These are phyloP conservation scores for Zygotorulaspora danielsina DNA, from an alignment of 805 yeast species.

Conservation along the genomic window DNA sequence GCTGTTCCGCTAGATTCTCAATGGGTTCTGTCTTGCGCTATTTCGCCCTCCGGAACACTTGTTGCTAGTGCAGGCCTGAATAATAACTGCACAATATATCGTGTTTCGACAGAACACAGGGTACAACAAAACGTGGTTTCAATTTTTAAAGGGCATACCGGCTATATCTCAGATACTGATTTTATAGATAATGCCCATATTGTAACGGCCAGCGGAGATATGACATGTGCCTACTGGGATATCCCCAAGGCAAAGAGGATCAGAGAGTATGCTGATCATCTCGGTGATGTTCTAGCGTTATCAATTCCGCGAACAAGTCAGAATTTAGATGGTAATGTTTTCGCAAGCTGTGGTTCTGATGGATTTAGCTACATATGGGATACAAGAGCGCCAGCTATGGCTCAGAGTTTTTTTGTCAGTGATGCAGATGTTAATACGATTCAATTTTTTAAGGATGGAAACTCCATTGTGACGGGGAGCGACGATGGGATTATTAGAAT, in stretches of 20 bases:
- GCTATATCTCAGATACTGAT: slow-evolving; percentile 71
- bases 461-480: slow-evolving; percentile 67
- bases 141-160: slow-evolving; percentile 73
- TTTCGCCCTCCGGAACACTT: slow-evolving; percentile 58
- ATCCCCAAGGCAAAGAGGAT: slow-evolving; percentile 51
- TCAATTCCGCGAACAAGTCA: slow-evolving; percentile 29
- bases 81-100: slow-evolving; percentile 70
- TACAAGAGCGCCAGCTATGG: slow-evolving; percentile 45
- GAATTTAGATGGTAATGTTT: slow-evolving; percentile 31
- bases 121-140: slow-evolving; percentile 44
- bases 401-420: slow-evolving; percentile 51
- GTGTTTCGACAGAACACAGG: slow-evolving; percentile 36
- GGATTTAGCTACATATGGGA: slow-evolving; percentile 69
- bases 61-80: slow-evolving; percentile 83
- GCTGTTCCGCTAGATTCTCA: slow-evolving; percentile 70
- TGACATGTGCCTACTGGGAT: slow-evolving; percentile 80
- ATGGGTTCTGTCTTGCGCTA: slow-evolving; percentile 75
- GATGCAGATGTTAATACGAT: slow-evolving; percentile 61
- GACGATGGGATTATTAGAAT: slow-evolving; percentile 72
- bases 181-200: slow-evolving; percentile 56
- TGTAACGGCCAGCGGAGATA: slow-evolving; percentile 76
- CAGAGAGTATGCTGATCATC: slow-evolving; percentile 57
- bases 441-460: slow-evolving; percentile 63
- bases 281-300: slow-evolving; percentile 65
- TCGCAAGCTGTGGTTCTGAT: slow-evolving; percentile 65